phyloP scores from a whole-genome alignment of 306 rosid species.

The Abrus pulchellus region DNA sequence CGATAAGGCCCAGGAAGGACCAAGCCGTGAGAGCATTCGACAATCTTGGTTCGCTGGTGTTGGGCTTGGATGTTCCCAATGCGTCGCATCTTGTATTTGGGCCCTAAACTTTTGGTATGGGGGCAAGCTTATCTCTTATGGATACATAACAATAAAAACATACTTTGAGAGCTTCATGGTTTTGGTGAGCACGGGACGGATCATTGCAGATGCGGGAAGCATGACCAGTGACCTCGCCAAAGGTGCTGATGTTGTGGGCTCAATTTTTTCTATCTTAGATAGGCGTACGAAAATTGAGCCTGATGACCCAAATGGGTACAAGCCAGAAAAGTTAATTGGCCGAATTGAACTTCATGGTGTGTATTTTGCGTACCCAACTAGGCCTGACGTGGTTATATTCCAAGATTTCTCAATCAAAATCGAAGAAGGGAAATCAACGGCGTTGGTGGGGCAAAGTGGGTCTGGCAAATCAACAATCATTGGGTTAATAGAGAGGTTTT shows the following conservation, averaged over 20 bases:
- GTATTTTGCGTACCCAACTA: constrained; percentile 59
- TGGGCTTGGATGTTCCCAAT: constrained; percentile 51
- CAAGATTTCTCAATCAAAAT: constrained; percentile 48
- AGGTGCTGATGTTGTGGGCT: constrained; percentile 49
- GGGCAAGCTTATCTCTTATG: constrained; percentile 48
- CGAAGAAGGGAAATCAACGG: constrained; percentile 60
- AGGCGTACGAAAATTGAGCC: constrained; percentile 48
- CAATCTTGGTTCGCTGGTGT: constrained; percentile 58
- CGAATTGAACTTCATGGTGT: constrained; percentile 49
- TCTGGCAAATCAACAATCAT: constrained; percentile 64
- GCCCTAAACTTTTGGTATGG: constrained; percentile 60
- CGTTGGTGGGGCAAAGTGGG: constrained; percentile 67
- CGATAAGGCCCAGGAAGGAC: constrained; percentile 51
- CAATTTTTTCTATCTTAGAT: constrained; percentile 51
- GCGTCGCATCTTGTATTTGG: constrained; percentile 43
- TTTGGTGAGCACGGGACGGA: constrained; percentile 51
- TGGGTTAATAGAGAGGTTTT: constrained; percentile 63
- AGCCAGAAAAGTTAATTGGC: constrained; percentile 43
- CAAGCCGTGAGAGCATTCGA: constrained; percentile 46
- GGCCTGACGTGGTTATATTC: constrained; percentile 58
- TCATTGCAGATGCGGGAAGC: constrained; percentile 76
- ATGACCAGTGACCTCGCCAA: constrained; percentile 66
- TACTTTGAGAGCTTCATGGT: constrained; percentile 50
- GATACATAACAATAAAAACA: constrained; percentile 38
- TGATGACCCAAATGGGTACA: constrained; percentile 28